Base-by-base conservation (phyloP, 768 basidiomycete species). In the Tephrocybe rancida region DNA sequence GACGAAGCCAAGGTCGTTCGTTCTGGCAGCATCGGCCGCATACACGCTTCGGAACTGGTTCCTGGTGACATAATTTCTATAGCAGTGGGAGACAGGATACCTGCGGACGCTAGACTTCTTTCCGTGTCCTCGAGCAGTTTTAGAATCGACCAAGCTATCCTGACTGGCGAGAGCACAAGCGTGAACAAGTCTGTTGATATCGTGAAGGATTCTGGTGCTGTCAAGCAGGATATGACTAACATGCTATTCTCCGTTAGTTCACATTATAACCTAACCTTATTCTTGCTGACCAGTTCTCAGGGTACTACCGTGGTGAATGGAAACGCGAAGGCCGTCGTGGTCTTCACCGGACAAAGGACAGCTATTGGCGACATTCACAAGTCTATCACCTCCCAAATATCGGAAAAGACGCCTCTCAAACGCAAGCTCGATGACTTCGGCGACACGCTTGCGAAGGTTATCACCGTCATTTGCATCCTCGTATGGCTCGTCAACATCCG, bases 341-440 rank as follows among this genome's bases (percentile, higher is more conserved):
- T 92, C 8, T 87, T 84, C 61, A 98, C 92, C 2, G 96, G 96
- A 30, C 70, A 83, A 58, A 75, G 82, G 50, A 98, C 96, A 16
- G 96, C 96, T 44, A 94, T 99, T 61, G 96, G 96, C 25, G 88
- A 96, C 64, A 98, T 99, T 59, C 96, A 99, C 77, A 90, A 92
- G 63, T 96, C 94, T 41, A 99, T 99, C 69, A 84, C 91, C 5
- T 82, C 88, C 27, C 94, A 96, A 68, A 95, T 95, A 60, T 85
- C 80, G 50, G 95, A 98, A 63, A 98, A 98, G 80, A 99, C 96
- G 0, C 96, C 96, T 0, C 74, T 99, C 46, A 99, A 99, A 72
- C 87, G 92, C 57, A 98, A 98, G 71, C 81, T 99, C 42, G 96
- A 99, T 68, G 96, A 99, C 68, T 99, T 99, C 61, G 96, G 96